phyloP scores from a whole-genome alignment of 2,329 filamentous ascomycete genomes.

The Escovopsis weberi region DNA sequence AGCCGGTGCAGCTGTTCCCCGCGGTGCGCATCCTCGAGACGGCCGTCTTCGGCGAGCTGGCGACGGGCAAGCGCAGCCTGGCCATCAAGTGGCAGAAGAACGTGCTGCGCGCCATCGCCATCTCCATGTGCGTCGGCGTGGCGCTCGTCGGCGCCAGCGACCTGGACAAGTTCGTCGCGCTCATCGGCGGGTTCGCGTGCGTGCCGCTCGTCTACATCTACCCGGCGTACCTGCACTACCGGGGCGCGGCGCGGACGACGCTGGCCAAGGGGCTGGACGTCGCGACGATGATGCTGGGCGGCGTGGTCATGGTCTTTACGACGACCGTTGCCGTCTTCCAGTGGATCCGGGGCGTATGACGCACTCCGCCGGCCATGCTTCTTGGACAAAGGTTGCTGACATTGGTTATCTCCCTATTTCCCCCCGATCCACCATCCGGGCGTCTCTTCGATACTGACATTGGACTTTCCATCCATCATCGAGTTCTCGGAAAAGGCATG shows the following conservation, averaged over 20 bases:
- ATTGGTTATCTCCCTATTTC: too few species aligned
- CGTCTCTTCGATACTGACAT: neutral
- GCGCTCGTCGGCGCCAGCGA: conserved; percentile 51
- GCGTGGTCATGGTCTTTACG: conserved; percentile 57
- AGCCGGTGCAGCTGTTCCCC: conserved; percentile 62
- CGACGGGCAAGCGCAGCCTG: conserved; percentile 46
- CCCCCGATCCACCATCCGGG: too few species aligned
- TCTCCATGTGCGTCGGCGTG: conserved; percentile 44
- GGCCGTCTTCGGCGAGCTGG: conserved; percentile 49
- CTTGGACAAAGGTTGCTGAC: too few species aligned
- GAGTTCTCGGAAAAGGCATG: neutral
- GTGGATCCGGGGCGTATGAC: conserved; percentile 14
- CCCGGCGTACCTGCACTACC: conserved; percentile 56
- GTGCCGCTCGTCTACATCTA: conserved; percentile 68
- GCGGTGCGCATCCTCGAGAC: conserved; percentile 58
- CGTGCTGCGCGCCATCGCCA: conserved; percentile 41
- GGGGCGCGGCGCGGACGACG: conserved; percentile 44
- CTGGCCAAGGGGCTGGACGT: conserved; percentile 45
- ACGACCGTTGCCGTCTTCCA: conserved; percentile 41
- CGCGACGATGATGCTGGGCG: conserved; percentile 45
- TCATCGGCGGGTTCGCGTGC: conserved; percentile 61
- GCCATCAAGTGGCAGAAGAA: conserved; percentile 69
- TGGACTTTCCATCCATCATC: neutral
- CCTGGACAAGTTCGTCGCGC: conserved; percentile 58
- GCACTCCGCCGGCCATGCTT: too few species aligned